A percentile compares a stretch with the other conserved stretches of the same genome.
These are phyloP conservation scores for Waltergamsia citrina DNA, from an alignment of 2,329 filamentous ascomycete species.

Conservation along the genomic window DNA sequence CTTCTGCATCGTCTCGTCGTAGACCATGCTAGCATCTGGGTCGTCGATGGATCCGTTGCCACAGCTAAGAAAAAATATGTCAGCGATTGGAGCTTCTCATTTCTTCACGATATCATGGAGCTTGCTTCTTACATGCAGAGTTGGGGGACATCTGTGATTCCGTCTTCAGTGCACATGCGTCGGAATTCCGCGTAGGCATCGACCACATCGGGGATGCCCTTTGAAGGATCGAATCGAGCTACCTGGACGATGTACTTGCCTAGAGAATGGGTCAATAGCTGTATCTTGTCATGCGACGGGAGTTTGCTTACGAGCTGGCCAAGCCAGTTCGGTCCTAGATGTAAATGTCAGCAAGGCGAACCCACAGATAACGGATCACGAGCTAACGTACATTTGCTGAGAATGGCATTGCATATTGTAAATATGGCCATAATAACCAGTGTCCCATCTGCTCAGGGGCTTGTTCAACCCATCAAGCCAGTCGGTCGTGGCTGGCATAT, in stretches of 20 bases:
- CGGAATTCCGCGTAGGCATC: slow-evolving; percentile 68
- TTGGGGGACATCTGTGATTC: slow-evolving; percentile 50
- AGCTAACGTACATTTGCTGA: slow-evolving; percentile 43
- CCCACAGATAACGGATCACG: neutral
- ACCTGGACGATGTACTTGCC: slow-evolving; percentile 72
- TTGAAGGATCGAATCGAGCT: slow-evolving; percentile 74
- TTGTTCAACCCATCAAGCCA: slow-evolving; percentile 82
- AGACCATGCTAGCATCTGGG: slow-evolving; percentile 64
- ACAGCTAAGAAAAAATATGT: slow-evolving; percentile 26
- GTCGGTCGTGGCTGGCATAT: slow-evolving; percentile 73
- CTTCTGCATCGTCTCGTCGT: slow-evolving; percentile 60
- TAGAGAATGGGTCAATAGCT: slow-evolving; percentile 4
- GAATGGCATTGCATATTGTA: slow-evolving; percentile 55
- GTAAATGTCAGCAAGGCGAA: slow-evolving; percentile 3
- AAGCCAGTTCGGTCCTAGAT: slow-evolving; percentile 38
- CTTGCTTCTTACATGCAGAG: slow-evolving; percentile 50
- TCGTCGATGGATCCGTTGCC: slow-evolving; percentile 77
- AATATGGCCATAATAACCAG: slow-evolving; percentile 64
- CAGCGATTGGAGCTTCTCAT: neutral
- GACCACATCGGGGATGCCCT: slow-evolving; percentile 71
- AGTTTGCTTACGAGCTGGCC: slow-evolving; percentile 39
- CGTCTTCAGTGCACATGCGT: slow-evolving; percentile 43
- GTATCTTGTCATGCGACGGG: neutral
- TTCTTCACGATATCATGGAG: neutral
- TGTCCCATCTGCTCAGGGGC: slow-evolving; percentile 58